Evolutionary conservation across 768 basidiomycete species (phyloP).

Genomic region (Lactarius trivialis): DNA sequence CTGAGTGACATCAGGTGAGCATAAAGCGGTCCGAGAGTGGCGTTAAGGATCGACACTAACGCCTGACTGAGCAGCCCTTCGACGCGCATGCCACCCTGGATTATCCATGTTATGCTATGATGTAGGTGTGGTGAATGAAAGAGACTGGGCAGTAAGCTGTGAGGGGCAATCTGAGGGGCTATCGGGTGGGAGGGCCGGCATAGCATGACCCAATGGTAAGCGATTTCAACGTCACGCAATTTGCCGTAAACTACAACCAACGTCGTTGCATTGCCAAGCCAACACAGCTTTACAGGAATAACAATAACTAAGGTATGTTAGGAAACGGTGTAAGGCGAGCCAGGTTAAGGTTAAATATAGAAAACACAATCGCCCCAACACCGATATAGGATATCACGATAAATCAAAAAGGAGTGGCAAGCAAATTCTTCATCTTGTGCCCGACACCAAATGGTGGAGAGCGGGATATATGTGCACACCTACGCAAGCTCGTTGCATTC

Average conservation of each 20-base stretch:
- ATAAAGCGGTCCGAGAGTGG: slow-evolving; percentile 16
- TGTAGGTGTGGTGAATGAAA: background rate
- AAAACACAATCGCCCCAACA: background rate
- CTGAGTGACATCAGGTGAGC: slow-evolving; percentile 30
- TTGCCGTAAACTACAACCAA: background rate
- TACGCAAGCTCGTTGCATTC: background rate
- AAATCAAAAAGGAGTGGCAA: slow-evolving; percentile 16
- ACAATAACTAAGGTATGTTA: slow-evolving; percentile 7
- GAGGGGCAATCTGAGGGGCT: background rate
- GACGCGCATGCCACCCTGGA: slow-evolving; percentile 67
- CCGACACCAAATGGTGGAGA: background rate
- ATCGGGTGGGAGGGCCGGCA: background rate
- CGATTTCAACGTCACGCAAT: background rate
- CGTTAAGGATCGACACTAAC: background rate
- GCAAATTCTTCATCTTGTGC: background rate
- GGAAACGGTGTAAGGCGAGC: slow-evolving; percentile 7
- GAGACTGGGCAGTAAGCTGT: background rate
- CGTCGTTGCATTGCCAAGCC: slow-evolving; percentile 1
- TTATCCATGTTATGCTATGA: slow-evolving; percentile 50
- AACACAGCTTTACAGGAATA: slow-evolving; percentile 7
- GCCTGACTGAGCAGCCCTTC: slow-evolving; percentile 51
- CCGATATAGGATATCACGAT: slow-evolving; percentile 9
- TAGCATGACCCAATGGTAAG: background rate
- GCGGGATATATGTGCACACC: background rate
- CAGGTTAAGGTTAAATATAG: background rate